Conservation (phyloP, 768 basidiomycete genomes). For the Podaxis rugospora region DNA sequence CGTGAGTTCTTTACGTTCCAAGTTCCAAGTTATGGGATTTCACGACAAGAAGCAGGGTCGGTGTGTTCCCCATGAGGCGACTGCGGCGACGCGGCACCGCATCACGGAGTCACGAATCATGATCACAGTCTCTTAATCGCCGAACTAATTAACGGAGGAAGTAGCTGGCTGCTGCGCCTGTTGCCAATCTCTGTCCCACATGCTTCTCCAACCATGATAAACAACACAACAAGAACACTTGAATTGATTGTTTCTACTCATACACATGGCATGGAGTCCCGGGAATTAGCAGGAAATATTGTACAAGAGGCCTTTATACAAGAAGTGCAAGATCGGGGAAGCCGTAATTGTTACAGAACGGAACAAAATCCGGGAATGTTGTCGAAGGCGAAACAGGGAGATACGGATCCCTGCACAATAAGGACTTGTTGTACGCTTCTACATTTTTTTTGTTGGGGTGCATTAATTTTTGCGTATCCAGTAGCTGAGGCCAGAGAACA, state of each 20-base stretch:
- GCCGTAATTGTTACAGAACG: not conserved
- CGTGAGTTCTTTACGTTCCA: too few species aligned
- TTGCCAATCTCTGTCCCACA: not conserved
- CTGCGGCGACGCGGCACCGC: too few species aligned
- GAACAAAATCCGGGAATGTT: not conserved
- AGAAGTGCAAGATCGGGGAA: not conserved
- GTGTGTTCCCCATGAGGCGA: too few species aligned
- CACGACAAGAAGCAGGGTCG: too few species aligned
- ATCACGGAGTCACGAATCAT: too few species aligned
- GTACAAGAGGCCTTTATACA: not conserved
- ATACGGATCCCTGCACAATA: not conserved
- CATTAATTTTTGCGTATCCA: not conserved
- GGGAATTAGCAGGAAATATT: constrained; percentile 1
- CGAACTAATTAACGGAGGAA: too few species aligned
- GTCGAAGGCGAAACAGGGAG: not conserved
- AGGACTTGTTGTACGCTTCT: not conserved
- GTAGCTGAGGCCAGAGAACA: not conserved
- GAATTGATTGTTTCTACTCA: not conserved
- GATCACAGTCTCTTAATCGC: too few species aligned
- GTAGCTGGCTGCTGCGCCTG: too few species aligned
- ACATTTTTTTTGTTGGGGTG: not conserved
- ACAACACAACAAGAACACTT: not conserved
- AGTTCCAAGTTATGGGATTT: too few species aligned
- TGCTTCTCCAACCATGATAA: not conserved
- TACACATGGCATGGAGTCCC: not conserved